A percentile compares a stretch with the other conserved stretches of the same genome.
phyloP scores from a whole-genome alignment of 2,329 filamentous ascomycete species.

The Lasiodiplodia theobromae region DNA sequence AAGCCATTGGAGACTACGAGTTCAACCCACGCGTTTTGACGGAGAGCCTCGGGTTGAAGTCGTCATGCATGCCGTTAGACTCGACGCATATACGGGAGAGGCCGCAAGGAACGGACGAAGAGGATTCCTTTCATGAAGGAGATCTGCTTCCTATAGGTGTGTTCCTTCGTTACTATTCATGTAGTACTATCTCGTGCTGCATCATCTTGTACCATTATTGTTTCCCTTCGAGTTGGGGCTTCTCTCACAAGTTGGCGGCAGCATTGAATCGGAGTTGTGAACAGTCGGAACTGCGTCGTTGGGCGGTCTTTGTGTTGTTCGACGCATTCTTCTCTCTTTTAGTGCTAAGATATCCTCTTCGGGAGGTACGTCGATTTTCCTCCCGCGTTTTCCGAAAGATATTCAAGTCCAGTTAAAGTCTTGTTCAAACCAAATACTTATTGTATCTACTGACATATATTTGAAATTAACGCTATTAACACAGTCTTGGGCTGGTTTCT shows the following conservation, averaged over 20 bases:
- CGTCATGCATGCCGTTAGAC: slow-evolving; percentile 75
- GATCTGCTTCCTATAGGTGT: not conserved
- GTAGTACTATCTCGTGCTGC: not conserved
- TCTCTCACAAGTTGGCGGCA: not conserved
- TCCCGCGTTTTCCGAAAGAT: not conserved
- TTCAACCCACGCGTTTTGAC: slow-evolving; percentile 58
- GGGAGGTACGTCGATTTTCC: not conserved
- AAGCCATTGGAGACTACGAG: slow-evolving; percentile 56
- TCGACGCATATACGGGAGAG: slow-evolving; percentile 75
- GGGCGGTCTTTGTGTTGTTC: not conserved
- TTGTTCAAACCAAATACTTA: not conserved
- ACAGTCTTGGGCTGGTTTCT: not conserved
- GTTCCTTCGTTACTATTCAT: not conserved
- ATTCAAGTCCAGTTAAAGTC: not conserved
- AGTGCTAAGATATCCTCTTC: not conserved
- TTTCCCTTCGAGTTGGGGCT: not conserved
- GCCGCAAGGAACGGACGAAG: slow-evolving; percentile 69
- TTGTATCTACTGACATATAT: not conserved
- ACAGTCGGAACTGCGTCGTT: not conserved
- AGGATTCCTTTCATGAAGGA: slow-evolving; percentile 62
- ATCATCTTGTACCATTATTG: not conserved
- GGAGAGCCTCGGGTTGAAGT: slow-evolving; percentile 69
- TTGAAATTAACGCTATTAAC: no score
- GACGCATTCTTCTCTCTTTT: not conserved
- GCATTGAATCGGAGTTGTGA: not conserved